Evolutionary conservation across 202 grass and related monocot species (phyloP), one percentile per base, ranked within the genome.

Genomic region (Elaeis oleifera): DNA sequence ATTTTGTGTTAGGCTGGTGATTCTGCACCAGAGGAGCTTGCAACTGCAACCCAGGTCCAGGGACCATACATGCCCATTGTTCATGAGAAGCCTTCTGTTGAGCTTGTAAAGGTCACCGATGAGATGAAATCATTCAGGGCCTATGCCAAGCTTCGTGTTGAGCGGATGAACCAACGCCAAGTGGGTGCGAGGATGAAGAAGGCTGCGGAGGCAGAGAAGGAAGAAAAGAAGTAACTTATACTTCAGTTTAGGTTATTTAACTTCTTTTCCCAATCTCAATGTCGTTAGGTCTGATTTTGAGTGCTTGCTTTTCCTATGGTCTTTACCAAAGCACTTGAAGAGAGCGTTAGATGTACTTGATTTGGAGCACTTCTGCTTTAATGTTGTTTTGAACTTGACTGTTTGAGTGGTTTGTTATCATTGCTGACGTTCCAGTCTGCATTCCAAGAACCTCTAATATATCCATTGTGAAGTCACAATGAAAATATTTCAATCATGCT

Each of bases 121-220:
- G 65, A 69, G 29, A 69, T 69, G 65, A 69, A 69, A 69, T 55
- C 65, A 32, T 69, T 69, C 65, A 69, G 56, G 18, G 65, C 65
- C 9, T 69, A 69, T 28, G 65, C 25, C 65, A 69, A 69, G 65
- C 65, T 69, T 39, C 65, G 65, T 9, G 65, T 69, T 20, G 65
- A 69, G 27, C 17, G 53, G 18, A 69, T 69, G 65, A 69, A 69
- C 52, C 16, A 69, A 26, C 53, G 65, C 52, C 65, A 69, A 23
- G 52, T 69, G 19, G 65, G 65, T 39, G 27, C 51, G 27, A 69
- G 65, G 53, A 21, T 56, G 51, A 69, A 69, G 67, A 69, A 69
- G 67, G 29, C 67, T 49, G 26, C 28, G 5, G 66, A 69, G 20
- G 66, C 66, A 24, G 65, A 69, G 31, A 69, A 69, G 66, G 66